Evolutionary conservation across 2,329 filamentous ascomycete genomes (phyloP).

Genomic region (Exophiala sideris): DNA sequence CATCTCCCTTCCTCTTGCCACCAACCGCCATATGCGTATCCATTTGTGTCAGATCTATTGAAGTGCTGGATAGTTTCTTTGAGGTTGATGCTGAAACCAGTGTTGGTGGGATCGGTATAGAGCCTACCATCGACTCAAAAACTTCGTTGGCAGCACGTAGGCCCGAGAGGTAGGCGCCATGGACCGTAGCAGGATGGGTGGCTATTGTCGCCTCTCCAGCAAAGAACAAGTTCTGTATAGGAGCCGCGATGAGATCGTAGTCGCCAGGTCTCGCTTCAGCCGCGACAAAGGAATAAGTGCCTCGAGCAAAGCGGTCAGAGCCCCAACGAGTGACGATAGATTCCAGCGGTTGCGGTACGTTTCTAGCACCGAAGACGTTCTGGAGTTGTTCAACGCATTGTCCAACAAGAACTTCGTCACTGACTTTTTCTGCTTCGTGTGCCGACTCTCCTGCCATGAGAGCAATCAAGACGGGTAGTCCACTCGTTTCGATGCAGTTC

Average conservation of each 20-base stretch:
- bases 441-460: conserved; percentile 96
- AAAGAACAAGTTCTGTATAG: conserved; percentile 86
- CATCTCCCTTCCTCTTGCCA: conserved; percentile 29
- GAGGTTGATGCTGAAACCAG: conserved; percentile 63
- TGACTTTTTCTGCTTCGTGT: conserved; percentile 75
- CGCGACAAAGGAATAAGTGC: conserved; percentile 92
- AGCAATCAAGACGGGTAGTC: conserved; percentile 80
- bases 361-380: conserved; percentile 63
- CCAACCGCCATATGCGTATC: conserved; percentile 26
- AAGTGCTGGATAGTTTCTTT: conserved; percentile 11
- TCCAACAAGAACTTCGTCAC: conserved; percentile 69
- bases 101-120: conserved; percentile 72
- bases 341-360: conserved; percentile 76
- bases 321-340: conserved; percentile 90
- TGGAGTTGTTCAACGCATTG: conserved; percentile 79
- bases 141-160: conserved; percentile 85
- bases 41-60: conserved; percentile 37
- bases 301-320: conserved; percentile 83
- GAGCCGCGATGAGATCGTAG: conserved; percentile 84
- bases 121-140: conserved; percentile 73
- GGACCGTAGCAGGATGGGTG: conserved; percentile 93
- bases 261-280: conserved; percentile 78
- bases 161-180: conserved; percentile 92
- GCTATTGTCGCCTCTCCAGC: conserved; percentile 95
- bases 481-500: conserved; percentile 87